Base-by-base conservation (phyloP, 2,329 filamentous ascomycete species). In the Arthrobotrys megalospora region DNA sequence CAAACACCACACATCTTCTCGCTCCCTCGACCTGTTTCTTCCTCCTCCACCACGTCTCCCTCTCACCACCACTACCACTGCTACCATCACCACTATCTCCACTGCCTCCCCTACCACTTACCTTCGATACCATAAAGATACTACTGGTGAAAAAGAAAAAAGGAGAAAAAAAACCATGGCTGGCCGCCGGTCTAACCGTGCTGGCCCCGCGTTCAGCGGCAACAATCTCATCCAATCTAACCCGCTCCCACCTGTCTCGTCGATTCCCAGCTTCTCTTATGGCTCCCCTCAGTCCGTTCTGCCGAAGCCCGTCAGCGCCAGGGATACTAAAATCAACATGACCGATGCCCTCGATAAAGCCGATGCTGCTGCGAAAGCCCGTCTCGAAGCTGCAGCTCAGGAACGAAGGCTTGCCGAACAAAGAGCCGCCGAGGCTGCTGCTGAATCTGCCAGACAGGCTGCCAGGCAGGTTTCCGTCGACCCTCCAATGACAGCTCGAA, bases 141-240 rank as follows among this genome's bases (percentile, higher is more conserved):
- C n/a, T n/a, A n/a, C n/a, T n/a, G n/a, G n/a, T n/a, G 24, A 28
- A 28, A 28, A 28, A 28, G 24, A 28, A 28, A 28, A 28, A 5
- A 28, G 5, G 5, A 28, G 24, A 19, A 36, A 4, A n/a, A 53
- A 3, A 55, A 55, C 5, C 12, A 67, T 77, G 71, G 50, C 66
- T 28, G 50, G 63, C 50, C 66, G 67, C 48, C 73, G 73, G 36
- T 69, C 66, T 32, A 67, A 47, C 36, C 53, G 73, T 50, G 73
- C 73, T 48, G 73, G 69, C 21, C 73, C 73, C 50, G 73, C 73
- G 53, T 77, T 77, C 53, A 45, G 60, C 58, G 73, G 73, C 60
- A 77, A 48, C 62, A 77, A 77, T 32, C 52, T 77, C 11, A 77
- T 77, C 32, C 73, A 77, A 48, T 64, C 65, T 16, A 77, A 77